These are phyloP conservation scores for Neurospora sublineolata DNA, from an alignment of 495 filamentous ascomycete genomes.

Conservation along the genomic window DNA sequence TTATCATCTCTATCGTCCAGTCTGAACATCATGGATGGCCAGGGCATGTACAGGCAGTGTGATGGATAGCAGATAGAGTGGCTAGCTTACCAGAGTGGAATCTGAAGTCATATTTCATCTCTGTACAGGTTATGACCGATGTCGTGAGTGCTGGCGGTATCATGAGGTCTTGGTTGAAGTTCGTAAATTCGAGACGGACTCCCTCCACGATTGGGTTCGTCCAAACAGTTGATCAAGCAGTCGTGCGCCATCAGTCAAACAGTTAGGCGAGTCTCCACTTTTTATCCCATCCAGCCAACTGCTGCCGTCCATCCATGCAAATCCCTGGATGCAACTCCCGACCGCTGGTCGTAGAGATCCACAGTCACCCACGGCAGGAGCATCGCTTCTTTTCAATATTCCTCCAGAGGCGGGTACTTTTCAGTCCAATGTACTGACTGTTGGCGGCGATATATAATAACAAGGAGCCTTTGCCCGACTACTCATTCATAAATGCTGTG, in stretches of 20 bases:
- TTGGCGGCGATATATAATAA: not conserved
- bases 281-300: not conserved
- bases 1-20: not conserved
- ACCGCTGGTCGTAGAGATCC: not conserved
- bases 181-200: not conserved
- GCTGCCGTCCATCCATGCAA: not conserved
- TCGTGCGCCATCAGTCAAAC: not conserved
- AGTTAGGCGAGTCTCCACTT: not conserved
- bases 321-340: not conserved
- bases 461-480: not conserved
- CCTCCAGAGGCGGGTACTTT: not conserved
- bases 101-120: not conserved
- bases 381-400: not conserved
- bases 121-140: not conserved
- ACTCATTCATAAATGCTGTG: not conserved
- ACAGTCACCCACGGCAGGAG: not conserved
- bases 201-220: not conserved
- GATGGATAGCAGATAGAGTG: not conserved
- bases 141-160: not conserved
- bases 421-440: not conserved
- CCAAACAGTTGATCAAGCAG: not conserved
- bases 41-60: not conserved
- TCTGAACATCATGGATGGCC: not conserved
- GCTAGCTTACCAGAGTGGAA: not conserved
- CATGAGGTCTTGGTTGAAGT: not conserved